Evolutionary conservation across 1,284 basidiomycete species (phyloP).

Genomic region (Ceratobasidium sp.): DNA sequence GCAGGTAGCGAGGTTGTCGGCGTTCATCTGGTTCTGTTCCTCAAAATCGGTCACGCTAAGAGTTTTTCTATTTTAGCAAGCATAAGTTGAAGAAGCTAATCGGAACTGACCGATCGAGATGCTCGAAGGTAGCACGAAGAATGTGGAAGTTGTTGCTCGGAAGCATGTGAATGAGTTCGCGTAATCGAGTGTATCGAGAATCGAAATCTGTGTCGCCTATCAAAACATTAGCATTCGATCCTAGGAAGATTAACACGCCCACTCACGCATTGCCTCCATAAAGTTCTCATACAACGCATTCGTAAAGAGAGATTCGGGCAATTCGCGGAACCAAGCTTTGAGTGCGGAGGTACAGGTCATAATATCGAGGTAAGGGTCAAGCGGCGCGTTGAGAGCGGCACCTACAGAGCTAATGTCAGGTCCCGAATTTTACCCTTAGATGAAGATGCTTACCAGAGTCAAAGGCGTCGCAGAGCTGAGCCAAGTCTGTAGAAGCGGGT

Average conservation of each 20-base stretch:
- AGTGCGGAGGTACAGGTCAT: slow-evolving; percentile 82
- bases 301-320: slow-evolving; percentile 84
- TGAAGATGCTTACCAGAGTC: slow-evolving; percentile 68
- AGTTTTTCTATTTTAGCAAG: slow-evolving; percentile 24
- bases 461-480: slow-evolving; percentile 76
- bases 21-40: slow-evolving; percentile 88
- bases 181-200: slow-evolving; percentile 72
- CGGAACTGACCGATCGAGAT: slow-evolving; percentile 81
- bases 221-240: slow-evolving; percentile 31
- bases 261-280: slow-evolving; percentile 78
- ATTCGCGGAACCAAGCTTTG: slow-evolving; percentile 84
- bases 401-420: slow-evolving; percentile 38
- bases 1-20: slow-evolving; percentile 83
- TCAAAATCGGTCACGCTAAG: slow-evolving; percentile 84
- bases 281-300: slow-evolving; percentile 74
- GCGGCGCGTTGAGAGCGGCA: slow-evolving; percentile 62
- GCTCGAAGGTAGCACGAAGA: slow-evolving; percentile 79
- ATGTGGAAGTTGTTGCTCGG: slow-evolving; percentile 81
- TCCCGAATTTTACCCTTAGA: slow-evolving; percentile 1
- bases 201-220: slow-evolving; percentile 77
- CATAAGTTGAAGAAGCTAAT: slow-evolving; percentile 6
- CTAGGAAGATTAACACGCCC: neutral
- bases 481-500: slow-evolving; percentile 80
- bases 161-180: slow-evolving; percentile 74
- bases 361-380: slow-evolving; percentile 57